phyloP scores from a whole-genome alignment of 139 green algal genomes.

The Tetratostichococcus sp. region DNA sequence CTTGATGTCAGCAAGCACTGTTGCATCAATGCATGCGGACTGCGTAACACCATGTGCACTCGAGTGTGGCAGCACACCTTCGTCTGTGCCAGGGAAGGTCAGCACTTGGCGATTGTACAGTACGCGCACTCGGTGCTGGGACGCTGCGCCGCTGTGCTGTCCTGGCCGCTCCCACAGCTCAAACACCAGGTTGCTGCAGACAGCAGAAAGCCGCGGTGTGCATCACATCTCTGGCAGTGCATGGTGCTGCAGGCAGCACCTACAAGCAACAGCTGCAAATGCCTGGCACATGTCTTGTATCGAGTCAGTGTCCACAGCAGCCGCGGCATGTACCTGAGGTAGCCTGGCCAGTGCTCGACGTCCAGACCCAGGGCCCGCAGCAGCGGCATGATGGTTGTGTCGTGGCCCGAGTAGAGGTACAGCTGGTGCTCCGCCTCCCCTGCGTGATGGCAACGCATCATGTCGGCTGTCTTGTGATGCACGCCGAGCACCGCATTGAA shows the following conservation, averaged over 20 bases:
- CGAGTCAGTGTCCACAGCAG: no score
- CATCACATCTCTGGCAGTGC: no score
- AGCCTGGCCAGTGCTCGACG: conserved; percentile 54
- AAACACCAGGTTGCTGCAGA: conserved; percentile 41
- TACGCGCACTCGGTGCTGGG: conserved; percentile 37
- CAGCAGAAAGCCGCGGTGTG: background rate
- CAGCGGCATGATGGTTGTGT: conserved; percentile 69
- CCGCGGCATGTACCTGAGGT: conserved; percentile 24
- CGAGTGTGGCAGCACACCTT: conserved; percentile 11
- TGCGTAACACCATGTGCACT: no score
- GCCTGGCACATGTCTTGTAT: no score
- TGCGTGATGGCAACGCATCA: no score
- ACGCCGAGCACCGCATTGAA: no score
- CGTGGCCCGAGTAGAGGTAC: conserved; percentile 66
- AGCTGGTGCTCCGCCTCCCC: conserved; percentile 23
- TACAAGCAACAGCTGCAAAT: no score
- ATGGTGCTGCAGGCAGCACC: no score
- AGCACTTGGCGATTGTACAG: conserved; percentile 60
- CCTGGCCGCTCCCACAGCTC: conserved; percentile 63
- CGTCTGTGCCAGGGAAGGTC: conserved; percentile 36
- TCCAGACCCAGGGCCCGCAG: conserved; percentile 54
- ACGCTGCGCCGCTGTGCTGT: background rate
- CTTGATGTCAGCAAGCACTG: no score
- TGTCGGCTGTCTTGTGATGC: no score
- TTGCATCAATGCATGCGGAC: no score